Percentiles rank a stretch among this genome's conserved stretches.
These are phyloP conservation scores for Dryas octopetala DNA, from an alignment of 306 rosid species.

Conservation along the genomic window DNA sequence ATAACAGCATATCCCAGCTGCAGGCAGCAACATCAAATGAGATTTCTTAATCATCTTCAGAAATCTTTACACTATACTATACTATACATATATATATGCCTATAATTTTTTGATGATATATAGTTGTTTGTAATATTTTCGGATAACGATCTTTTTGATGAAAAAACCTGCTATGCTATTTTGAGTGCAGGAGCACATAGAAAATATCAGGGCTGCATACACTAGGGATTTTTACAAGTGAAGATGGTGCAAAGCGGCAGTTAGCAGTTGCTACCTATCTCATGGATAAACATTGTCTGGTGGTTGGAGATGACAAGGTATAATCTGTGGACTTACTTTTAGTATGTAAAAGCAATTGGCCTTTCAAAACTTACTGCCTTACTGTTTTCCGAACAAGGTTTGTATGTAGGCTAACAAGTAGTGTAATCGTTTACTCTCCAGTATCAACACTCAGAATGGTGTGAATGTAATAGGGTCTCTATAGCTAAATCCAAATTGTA, in stretches of 20 bases:
- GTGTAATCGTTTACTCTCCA: background rate
- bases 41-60: background rate
- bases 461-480: background rate
- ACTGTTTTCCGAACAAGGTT: too few relatives aligned
- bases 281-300: constrained; percentile 91
- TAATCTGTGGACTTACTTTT: background rate
- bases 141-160: too few relatives aligned
- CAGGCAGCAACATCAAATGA: constrained; percentile 30
- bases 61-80: background rate
- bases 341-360: background rate
- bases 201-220: constrained; percentile 78
- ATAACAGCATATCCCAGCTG: constrained; percentile 86
- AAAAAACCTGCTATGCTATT: too few relatives aligned
- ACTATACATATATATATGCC: constrained; percentile 1
- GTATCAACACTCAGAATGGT: background rate
- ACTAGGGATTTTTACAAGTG: constrained; percentile 78
- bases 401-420: too few relatives aligned
- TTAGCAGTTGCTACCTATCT: constrained; percentile 98
- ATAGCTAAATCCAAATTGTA: background rate
- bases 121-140: background rate
- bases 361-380: background rate
- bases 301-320: constrained; percentile 99
- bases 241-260: constrained; percentile 72
- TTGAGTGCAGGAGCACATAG: constrained; percentile 58
- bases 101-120: constrained; percentile 12